Evolutionary conservation across 2,329 filamentous ascomycete species (phyloP), one percentile per base, ranked within the genome.

Genomic region (Colletotrichum sp.): DNA sequence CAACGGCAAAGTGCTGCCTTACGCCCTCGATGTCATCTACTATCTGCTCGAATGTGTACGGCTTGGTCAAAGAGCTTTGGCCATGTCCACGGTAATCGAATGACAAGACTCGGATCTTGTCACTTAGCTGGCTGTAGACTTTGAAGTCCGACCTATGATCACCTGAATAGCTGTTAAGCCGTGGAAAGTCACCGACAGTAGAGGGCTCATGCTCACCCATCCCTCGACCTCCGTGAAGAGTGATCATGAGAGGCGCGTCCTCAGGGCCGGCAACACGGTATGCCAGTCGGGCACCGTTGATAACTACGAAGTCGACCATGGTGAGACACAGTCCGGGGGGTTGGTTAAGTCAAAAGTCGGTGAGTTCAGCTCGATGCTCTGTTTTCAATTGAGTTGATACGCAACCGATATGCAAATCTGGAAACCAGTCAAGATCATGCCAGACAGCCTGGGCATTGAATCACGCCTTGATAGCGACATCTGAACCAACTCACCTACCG

Each of bases 61-160:
- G 84, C 65, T 79, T 80, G 2, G 83, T 84, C 11, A 70, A 77
- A 1, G 83, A 84, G 75, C 83, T 85, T 39, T 81, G 78, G 1
- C 84, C 84, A 66, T 85, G 84, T 27, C 84, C 84, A 2, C 84
- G 80, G 57, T 80, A 85, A 77, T 85, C 84, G 63, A 85, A 86
- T 0, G 84, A 84, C 7, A 86, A 75, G 2, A 86, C 79, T 3
- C 84, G 81, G 39, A 82, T 80, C 12, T 76, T 71, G 63, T 80
- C 78, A 27, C 72, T 72, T 8, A 85, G 76, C 8, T 80, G 80
- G 63, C 80, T 77, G 62, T 83, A 86, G 6, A 82, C 81, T 5
- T 73, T 78, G 69, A 82, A 85, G 71, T 86, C 84, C 7, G 82
- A 83, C 19, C 76, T 76, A 68, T 86, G 83, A 70, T 83, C 80